Conservation (phyloP, 1,284 basidiomycete species). For the Termitomyces sp. region DNA sequence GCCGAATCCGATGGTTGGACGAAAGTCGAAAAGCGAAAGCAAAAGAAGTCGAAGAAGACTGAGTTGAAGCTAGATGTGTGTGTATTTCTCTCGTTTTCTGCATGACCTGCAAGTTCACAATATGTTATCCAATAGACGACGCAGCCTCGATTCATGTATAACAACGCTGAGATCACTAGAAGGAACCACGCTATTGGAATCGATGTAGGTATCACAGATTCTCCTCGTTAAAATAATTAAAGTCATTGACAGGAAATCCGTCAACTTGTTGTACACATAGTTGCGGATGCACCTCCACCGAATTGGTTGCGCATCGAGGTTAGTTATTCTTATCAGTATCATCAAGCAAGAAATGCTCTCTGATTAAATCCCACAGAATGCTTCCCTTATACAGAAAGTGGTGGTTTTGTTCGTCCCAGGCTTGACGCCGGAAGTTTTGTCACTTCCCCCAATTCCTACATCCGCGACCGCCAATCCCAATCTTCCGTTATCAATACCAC, state of each 20-base stretch:
- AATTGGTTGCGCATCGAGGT: conserved; percentile 85
- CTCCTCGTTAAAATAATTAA: neutral
- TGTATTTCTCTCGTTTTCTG: conserved; percentile 21
- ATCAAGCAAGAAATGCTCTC: neutral
- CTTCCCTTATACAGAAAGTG: conserved; percentile 67
- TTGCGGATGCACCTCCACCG: conserved; percentile 77
- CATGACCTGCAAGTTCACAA: conserved; percentile 6
- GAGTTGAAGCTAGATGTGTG: conserved; percentile 58
- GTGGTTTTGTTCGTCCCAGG: conserved; percentile 80
- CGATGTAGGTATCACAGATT: conserved; percentile 47
- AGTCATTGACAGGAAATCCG: conserved; percentile 65
- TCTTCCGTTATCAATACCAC: conserved; percentile 60
- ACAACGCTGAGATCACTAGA: conserved; percentile 66
- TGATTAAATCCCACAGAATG: conserved; percentile 39
- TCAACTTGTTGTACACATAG: conserved; percentile 75
- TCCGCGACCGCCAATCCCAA: conserved; percentile 63
- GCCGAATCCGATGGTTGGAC: conserved; percentile 49
- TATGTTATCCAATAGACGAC: conserved; percentile 34
- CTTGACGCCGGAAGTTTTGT: conserved; percentile 64
- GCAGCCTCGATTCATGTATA: conserved; percentile 78
- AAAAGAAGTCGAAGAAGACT: conserved; percentile 63
- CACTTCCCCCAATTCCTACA: conserved; percentile 60
- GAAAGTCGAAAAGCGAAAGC: conserved; percentile 72
- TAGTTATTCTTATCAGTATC: conserved; percentile 15
- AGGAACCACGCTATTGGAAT: conserved; percentile 71